Base-by-base conservation (phyloP, 306 rosid genomes). In the Pterocarpus macrocarpus region DNA sequence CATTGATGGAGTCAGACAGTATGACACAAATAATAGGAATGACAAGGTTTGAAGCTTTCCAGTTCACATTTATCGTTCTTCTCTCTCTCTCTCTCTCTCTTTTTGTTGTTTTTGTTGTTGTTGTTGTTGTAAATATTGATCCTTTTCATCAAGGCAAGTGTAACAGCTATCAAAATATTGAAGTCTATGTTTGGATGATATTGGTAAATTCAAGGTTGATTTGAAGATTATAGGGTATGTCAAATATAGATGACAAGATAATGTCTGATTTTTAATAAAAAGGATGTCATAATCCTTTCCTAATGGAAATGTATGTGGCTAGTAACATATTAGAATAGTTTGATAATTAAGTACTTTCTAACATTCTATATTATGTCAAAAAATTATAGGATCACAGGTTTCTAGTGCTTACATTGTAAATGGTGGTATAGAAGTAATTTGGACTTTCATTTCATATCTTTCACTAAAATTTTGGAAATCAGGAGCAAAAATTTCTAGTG, bases 11-110 rank as follows among this genome's bases (percentile, higher is more conserved):
- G 72, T 47, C 65, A 90, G 87, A 66, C 78, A 50, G 28, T 3
- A 49, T 45, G 74, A 55, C 61, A 61, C 41, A 63, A 67, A 56
- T 38, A 79, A 56, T 78, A 71, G 71, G 28, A 84, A 81, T 64
- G 83, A 82, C 39, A 79, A 87, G 86, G 90, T 87, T 79, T 78
- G 78, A 81, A 75, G 35, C 33, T 73, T 78, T 75, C 73, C 15
- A 59, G 43, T 56, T 81, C 56, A 62, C 5, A 22, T 80, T 77
- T 49, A 55, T 55, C 5, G 61, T 55, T 55, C 61, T 15, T 15
- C 17, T 16, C 53, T 47, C 11, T 47, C 53, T 47, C 1, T 10
- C 35, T 73, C 28, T 22, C 28, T 22, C 28, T 22, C 28, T 22
- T 1, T 22, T 1, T 22, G 28, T 72, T 52, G 2, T 79, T 73